These are phyloP conservation scores for Leptographium procerum DNA, from an alignment of 2,329 filamentous ascomycete species.

Conservation along the genomic window DNA sequence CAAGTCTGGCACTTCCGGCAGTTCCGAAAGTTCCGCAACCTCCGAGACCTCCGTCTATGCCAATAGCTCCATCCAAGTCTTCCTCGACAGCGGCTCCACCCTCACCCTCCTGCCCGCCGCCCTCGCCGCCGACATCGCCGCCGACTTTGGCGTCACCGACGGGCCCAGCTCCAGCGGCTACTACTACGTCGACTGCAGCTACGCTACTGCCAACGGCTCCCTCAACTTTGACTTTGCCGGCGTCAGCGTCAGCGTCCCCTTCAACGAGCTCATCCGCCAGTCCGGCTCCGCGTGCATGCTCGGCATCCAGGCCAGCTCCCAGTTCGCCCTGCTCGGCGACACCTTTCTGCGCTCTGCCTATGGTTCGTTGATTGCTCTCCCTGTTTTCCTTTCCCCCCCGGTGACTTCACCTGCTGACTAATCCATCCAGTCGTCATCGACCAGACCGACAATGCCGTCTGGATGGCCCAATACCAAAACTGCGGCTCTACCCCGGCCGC, in stretches of 20 bases:
- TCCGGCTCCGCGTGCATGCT: slow-evolving; percentile 29
- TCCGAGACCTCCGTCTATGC: slow-evolving; percentile 20
- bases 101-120: slow-evolving; percentile 52
- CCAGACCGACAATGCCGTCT: slow-evolving; percentile 34
- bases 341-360: slow-evolving; percentile 47
- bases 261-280: slow-evolving; percentile 35
- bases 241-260: slow-evolving; percentile 36
- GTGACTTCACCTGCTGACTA: background rate
- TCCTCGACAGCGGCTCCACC: slow-evolving; percentile 61
- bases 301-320: slow-evolving; percentile 34
- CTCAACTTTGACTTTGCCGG: slow-evolving; percentile 38
- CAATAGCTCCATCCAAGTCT: slow-evolving; percentile 38
- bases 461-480: slow-evolving; percentile 39
- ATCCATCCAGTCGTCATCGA: slow-evolving; percentile 33
- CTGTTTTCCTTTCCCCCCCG: background rate
- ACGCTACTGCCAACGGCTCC: slow-evolving; percentile 28
- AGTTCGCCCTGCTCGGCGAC: slow-evolving; percentile 44
- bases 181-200: slow-evolving; percentile 33
- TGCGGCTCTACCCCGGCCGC: slow-evolving; percentile 36
- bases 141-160: slow-evolving; percentile 32
- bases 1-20: too few species aligned
- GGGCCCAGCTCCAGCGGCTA: slow-evolving; percentile 28
- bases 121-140: slow-evolving; percentile 38
- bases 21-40: background rate
- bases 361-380: slow-evolving; percentile 18